These are phyloP conservation scores for Eimeria praecox DNA, from an alignment of 169 alveolate species.

Conservation along the genomic window DNA sequence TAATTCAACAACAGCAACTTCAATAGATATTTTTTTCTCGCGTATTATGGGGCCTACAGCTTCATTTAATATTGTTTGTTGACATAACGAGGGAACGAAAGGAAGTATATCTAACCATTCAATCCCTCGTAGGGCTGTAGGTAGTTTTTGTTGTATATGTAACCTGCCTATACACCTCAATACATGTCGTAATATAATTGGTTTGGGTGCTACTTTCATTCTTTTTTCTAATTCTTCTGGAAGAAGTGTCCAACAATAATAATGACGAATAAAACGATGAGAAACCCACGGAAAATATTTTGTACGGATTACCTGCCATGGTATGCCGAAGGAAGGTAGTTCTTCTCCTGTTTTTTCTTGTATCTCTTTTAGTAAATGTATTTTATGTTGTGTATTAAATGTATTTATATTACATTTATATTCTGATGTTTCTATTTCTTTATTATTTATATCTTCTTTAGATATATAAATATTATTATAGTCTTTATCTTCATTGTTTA, in stretches of 20 bases:
- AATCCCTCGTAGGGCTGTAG: conserved; percentile 5
- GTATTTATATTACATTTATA: too few species aligned
- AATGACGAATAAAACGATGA: not conserved
- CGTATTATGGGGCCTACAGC: not conserved
- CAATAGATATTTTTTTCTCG: not conserved
- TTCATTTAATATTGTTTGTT: not conserved
- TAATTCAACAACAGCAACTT: not conserved
- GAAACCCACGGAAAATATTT: not conserved
- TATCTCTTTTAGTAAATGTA: conserved; percentile 31
- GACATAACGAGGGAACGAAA: conserved; percentile 57
- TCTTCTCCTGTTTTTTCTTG: conserved; percentile 45
- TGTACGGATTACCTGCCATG: conserved; percentile 6
- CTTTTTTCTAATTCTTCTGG: conserved; percentile 1
- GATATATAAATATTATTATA: too few species aligned
- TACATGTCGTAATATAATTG: not conserved
- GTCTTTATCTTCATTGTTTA: too few species aligned
- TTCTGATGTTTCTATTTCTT: too few species aligned
- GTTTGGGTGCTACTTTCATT: conserved; percentile 9
- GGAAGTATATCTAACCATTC: conserved; percentile 77
- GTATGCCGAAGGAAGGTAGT: conserved; percentile 40
- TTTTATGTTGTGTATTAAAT: not conserved
- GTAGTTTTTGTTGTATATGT: conserved; percentile 17
- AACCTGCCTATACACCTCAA: conserved; percentile 13
- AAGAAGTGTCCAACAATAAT: not conserved
- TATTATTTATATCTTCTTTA: too few species aligned